These are phyloP conservation scores for Fraxinus pennsylvanica DNA, from an alignment of 257 asterid species.

Conservation along the genomic window DNA sequence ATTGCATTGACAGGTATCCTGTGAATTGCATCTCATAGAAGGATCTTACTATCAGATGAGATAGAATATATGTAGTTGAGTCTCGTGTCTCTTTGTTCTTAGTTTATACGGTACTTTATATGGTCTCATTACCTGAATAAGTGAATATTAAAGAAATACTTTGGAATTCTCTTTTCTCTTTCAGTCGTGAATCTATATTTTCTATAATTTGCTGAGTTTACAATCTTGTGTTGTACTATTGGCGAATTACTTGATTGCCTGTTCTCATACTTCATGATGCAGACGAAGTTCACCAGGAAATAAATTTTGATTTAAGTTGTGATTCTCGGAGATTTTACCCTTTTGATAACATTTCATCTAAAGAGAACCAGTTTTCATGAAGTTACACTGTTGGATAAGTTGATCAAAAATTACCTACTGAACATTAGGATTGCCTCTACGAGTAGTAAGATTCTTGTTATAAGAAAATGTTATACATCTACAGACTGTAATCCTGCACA, in stretches of 20 bases:
- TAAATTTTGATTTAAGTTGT: background rate
- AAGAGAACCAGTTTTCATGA: background rate
- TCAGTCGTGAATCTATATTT: slow-evolving; percentile 2
- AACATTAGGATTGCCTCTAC: background rate
- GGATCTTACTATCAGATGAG: background rate
- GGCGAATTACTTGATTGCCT: slow-evolving; percentile 22
- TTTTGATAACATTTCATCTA: background rate
- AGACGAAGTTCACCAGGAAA: background rate
- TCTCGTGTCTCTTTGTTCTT: slow-evolving; percentile 11
- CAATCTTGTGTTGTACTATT: slow-evolving; percentile 22
- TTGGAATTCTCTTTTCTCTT: slow-evolving; percentile 9
- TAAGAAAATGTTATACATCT: background rate
- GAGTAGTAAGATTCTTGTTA: no score
- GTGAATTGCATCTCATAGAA: slow-evolving; percentile 47
- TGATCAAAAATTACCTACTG: no score
- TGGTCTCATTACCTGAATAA: background rate
- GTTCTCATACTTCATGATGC: slow-evolving; percentile 8
- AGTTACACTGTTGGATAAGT: background rate
- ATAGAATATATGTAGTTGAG: slow-evolving; percentile 10
- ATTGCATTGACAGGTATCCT: slow-evolving; percentile 72
- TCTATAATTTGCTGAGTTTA: slow-evolving; percentile 18
- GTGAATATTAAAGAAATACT: slow-evolving; percentile 10
- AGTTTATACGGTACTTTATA: slow-evolving; percentile 24
- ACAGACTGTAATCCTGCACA: background rate
- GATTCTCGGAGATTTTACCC: background rate